Evolutionary conservation across 2,329 filamentous ascomycete species (phyloP), one percentile per base, ranked within the genome.

Genomic region (Erysiphe pulchra): DNA sequence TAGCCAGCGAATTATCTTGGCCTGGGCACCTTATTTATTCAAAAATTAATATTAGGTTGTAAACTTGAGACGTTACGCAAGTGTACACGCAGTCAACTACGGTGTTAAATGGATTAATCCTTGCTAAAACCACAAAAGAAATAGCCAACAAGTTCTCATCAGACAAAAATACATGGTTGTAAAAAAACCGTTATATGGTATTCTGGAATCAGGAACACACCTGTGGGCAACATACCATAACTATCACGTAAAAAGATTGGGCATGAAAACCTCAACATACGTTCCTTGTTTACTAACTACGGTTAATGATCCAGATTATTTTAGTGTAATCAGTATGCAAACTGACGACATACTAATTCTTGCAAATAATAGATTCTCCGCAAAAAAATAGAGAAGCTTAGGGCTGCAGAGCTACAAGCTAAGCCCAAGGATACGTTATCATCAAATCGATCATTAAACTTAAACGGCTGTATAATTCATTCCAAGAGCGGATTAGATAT

Each of bases 281-380:
- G 32, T 34, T 34, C 32, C 32, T 10, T 34, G 32, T 14, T 34
- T 34, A 14, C 14, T 34, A 34, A 18, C 17, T 34, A 34, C 14
- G 32, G 14, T 14, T 10, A 34, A 34, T 34, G n/a, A n/a, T 34
- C 14, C 32, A 14, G 32, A 34, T 20, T 34, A 38, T n/a, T 45
- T 45, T 28, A 34, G 44, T 10, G 17, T 45, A n/a, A n/a, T 45
- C 32, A 34, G 44, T 16, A 13, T 45, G n/a, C 44, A 45, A 36
- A 45, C 44, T 14, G 44, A 45, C 11, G 34, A 45, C 37, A 45
- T 20, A 28, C 16, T 45, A 28, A 14, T 45, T n/a, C 18, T 39
- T 13, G 44, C 16, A 28, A 20, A 45, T 20, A 16, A 38, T 11
- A 11, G 12, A 13, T 45, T 45, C 17, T 13, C 34, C 9, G 6